Percentiles rank a stretch among this genome's conserved stretches.
phyloP scores from a whole-genome alignment of 192 early-diverging fungal genomes.

The Blastocladiella britannica region DNA sequence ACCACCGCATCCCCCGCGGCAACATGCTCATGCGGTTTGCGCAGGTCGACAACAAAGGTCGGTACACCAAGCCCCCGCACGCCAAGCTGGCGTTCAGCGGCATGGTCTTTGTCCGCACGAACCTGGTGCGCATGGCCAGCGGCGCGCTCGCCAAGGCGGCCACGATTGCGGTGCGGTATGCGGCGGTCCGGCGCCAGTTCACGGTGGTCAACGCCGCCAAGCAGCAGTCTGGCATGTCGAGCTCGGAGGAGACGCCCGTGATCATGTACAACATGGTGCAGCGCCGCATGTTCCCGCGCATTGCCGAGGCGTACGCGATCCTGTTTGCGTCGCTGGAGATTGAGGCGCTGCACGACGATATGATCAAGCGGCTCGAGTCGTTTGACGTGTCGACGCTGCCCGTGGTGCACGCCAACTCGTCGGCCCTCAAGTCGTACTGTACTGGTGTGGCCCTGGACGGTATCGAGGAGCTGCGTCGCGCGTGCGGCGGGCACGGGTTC shows the following conservation, averaged over 20 bases:
- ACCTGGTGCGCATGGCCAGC: constrained; percentile 40
- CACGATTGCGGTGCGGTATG: constrained; percentile 50
- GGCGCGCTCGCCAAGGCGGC: constrained; percentile 41
- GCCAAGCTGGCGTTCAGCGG: constrained; percentile 67
- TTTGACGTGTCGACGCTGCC: constrained; percentile 45
- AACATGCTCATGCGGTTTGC: constrained; percentile 59
- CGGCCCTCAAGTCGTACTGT: constrained; percentile 52
- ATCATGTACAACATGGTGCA: constrained; percentile 64
- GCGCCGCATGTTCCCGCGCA: constrained; percentile 43
- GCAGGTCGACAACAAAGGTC: constrained; percentile 41
- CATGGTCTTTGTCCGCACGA: constrained; percentile 62
- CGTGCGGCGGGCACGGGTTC: constrained; percentile 61
- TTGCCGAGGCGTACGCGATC: constrained; percentile 54
- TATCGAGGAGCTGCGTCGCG: constrained; percentile 51
- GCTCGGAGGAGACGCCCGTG: constrained; percentile 38
- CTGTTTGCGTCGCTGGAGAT: constrained; percentile 47
- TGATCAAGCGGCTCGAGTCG: constrained; percentile 25
- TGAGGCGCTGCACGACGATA: constrained; percentile 33
- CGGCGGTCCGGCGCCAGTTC: constrained; percentile 51
- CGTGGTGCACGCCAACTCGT: constrained; percentile 51
- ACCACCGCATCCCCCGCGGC: constrained; percentile 53
- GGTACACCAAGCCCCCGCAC: constrained; percentile 50
- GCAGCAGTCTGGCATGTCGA: not conserved
- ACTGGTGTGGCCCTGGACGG: constrained; percentile 42
- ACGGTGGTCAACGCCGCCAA: constrained; percentile 7